A percentile compares a stretch with the other conserved stretches of the same genome.
These are phyloP conservation scores for Bocquillonia castaneifolia DNA, from an alignment of 441 rosid species.

Conservation along the genomic window DNA sequence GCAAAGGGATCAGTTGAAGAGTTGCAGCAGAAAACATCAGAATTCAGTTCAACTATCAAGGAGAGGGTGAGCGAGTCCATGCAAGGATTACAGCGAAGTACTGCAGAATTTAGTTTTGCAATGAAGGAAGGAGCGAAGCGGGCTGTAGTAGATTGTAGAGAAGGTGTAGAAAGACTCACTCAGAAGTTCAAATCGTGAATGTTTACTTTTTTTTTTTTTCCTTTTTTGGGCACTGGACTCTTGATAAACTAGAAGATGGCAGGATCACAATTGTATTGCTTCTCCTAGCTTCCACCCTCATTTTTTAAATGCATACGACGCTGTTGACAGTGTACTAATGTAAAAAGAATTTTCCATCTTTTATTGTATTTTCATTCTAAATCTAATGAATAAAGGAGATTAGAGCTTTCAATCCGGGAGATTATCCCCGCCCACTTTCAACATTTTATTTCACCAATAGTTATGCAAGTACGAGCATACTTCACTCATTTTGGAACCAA, in stretches of 20 bases:
- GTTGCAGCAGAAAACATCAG: constrained; percentile 45
- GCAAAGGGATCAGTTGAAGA: constrained; percentile 41
- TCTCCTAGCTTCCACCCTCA: background rate
- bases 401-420: no score
- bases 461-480: no score
- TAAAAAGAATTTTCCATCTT: background rate
- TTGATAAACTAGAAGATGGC: constrained; percentile 14
- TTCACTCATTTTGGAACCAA: no score
- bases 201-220: background rate
- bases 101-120: constrained; percentile 38
- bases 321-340: background rate
- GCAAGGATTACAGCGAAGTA: constrained; percentile 51
- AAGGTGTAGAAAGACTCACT: constrained; percentile 65
- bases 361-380: no score
- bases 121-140: constrained; percentile 59
- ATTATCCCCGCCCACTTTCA: no score
- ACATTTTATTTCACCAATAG: no score
- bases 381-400: no score
- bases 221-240: background rate
- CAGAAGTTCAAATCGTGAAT: constrained; percentile 62
- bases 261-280: constrained; percentile 1
- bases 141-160: constrained; percentile 67
- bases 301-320: background rate
- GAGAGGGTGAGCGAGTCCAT: constrained; percentile 40
- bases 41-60: constrained; percentile 39